Evolutionary conservation across 805 yeast genomes (phyloP).

Genomic region (Dipodascus albidus): DNA sequence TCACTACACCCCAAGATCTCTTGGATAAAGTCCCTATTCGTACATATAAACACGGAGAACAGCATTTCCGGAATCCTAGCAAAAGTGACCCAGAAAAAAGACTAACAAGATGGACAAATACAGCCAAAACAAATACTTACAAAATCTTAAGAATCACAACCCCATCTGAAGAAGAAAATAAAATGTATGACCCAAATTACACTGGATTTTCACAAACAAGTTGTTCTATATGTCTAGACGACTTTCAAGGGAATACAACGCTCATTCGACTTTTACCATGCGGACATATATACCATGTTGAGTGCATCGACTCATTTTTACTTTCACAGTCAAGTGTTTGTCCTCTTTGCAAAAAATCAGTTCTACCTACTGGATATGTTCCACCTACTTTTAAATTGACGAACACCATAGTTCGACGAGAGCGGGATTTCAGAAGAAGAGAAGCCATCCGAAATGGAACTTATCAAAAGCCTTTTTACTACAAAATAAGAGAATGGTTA

Average conservation of each 20-base stretch:
- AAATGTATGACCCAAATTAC: background rate
- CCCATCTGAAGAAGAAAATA: background rate
- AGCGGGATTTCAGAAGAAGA: constrained; percentile 3
- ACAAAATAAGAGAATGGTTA: background rate
- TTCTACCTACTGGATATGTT: constrained; percentile 7
- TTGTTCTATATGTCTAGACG: constrained; percentile 72
- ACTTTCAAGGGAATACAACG: constrained; percentile 44
- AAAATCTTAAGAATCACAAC: background rate
- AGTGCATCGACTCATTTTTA: constrained; percentile 75
- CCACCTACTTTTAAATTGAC: constrained; percentile 7
- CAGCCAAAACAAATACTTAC: background rate
- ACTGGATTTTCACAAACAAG: constrained; percentile 1
- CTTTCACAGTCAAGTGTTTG: constrained; percentile 28
- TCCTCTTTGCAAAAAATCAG: constrained; percentile 14
- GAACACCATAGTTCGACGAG: constrained; percentile 6
- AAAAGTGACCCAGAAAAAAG: background rate
- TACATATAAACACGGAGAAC: constrained; percentile 3
- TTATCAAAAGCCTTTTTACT: background rate
- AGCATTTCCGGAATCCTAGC: background rate
- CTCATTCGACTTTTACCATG: constrained; percentile 62
- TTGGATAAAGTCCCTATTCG: constrained; percentile 4
- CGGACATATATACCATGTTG: constrained; percentile 73
- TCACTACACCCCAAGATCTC: constrained; percentile 7
- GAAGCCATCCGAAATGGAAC: background rate
- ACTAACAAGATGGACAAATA: background rate